These are phyloP conservation scores for Alternaria postmessia DNA, from an alignment of 2,329 filamentous ascomycete species.

Conservation along the genomic window DNA sequence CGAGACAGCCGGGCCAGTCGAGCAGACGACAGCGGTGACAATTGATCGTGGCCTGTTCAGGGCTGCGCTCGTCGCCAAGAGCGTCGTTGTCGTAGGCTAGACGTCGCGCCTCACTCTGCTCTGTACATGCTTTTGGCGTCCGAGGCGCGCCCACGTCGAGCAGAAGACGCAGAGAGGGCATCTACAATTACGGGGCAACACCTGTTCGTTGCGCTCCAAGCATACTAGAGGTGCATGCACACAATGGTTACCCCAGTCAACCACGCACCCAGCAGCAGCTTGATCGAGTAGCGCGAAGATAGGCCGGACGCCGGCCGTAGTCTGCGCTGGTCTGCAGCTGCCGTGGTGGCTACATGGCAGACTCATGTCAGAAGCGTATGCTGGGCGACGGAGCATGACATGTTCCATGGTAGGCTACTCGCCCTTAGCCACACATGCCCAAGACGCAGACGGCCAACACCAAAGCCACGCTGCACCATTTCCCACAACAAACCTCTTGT, in stretches of 20 bases:
- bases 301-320: constrained; percentile 11
- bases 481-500: neutral
- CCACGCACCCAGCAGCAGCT: constrained; percentile 4
- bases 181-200: constrained; percentile 15
- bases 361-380: constrained; percentile 1
- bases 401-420: neutral
- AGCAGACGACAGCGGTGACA: neutral
- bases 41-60: neutral
- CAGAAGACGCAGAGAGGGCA: neutral
- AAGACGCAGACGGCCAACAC: neutral
- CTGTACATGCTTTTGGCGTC: neutral
- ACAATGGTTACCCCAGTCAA: constrained; percentile 10
- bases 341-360: neutral
- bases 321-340: constrained; percentile 1
- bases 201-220: constrained; percentile 9
- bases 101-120: constrained; percentile 3
- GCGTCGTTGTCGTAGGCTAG: neutral
- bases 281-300: constrained; percentile 3
- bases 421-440: neutral
- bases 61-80: constrained; percentile 1
- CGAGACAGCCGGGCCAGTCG: too few species aligned
- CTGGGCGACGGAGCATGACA: constrained; percentile 8
- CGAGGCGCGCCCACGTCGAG: constrained; percentile 4
- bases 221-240: constrained; percentile 15
- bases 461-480: neutral